Evolutionary conservation across 2,329 filamentous ascomycete species (phyloP), one percentile per base, ranked within the genome.

Genomic region (Exophiala bonariae): DNA sequence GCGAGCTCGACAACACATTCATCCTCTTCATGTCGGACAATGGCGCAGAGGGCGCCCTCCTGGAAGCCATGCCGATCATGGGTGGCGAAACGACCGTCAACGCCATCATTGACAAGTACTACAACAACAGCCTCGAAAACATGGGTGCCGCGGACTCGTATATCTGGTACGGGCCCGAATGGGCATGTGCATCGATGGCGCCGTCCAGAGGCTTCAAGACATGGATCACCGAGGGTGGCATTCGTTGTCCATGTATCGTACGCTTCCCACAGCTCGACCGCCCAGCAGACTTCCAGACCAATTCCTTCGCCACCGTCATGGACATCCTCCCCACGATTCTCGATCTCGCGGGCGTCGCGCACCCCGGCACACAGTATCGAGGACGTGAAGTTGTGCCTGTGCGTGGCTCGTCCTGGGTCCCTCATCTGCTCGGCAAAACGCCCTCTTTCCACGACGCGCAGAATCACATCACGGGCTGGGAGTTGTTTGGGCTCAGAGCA

Each of bases 1-100:
- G 57, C 3, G 64, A 69, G 44, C 56, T 63, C 8, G 66, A 68
- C 39, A 64, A 69, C 46, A 68, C 66, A 1, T 59, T 68, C 38
- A 55, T 68, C n/a, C 41, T 67, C 7, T 68, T 69, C 56, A 67
- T 68, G 64, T 64, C 60, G 28, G 66, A 68, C 49, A 68, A 69
- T 31, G 66, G 66, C 4, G 66, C 66, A 20, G 66, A 69, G 47
- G 66, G 66, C 2, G 47, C 61, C 13, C 55, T 63, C 41, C 54
- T 60, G 32, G 66, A 66, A 45, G 55, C 55, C 10, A 42, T 43
- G 50, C 59, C 66, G 3, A 59, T 68, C 2, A 63, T 68, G 50
- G 56, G 56, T 16, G 60, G 61, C 20, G 58, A 60, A 16, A 7
- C 32, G 5, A 52, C 52, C 23, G 64, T 66, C 39, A 52, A 55